phyloP scores from a whole-genome alignment of 1,139 yeast genomes.

The Saccharomyces hybrid region DNA sequence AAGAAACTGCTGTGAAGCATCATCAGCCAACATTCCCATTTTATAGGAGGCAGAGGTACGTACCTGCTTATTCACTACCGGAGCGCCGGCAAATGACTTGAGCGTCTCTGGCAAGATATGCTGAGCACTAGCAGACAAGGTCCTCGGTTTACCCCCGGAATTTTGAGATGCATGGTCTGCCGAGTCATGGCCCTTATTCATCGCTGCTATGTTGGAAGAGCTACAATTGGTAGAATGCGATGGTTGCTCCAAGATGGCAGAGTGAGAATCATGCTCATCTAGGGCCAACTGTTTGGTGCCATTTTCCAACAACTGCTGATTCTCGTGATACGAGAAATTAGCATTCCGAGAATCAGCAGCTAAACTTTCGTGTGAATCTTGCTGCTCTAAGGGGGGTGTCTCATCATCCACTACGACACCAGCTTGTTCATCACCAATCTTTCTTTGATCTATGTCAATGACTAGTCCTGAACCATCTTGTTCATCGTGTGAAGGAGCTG shows the following conservation, averaged over 20 bases:
- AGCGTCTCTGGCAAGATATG: constrained; percentile 27
- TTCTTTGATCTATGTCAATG: constrained; percentile 6
- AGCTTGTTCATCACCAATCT: constrained; percentile 3
- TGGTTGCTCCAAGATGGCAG: constrained; percentile 17
- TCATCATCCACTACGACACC: constrained; percentile 3
- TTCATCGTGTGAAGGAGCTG: constrained; percentile 6
- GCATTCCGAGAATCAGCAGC: constrained; percentile 13
- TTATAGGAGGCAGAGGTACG: constrained; percentile 31
- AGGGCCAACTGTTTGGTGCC: constrained; percentile 29
- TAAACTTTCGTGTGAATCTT: neutral
- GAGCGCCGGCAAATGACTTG: constrained; percentile 8
- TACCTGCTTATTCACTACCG: constrained; percentile 8
- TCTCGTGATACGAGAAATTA: constrained; percentile 31
- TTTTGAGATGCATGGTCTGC: neutral
- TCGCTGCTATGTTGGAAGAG: neutral
- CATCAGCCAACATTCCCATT: constrained; percentile 53
- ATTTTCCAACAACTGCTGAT: constrained; percentile 26
- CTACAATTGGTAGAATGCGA: constrained; percentile 1
- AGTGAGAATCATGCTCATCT: constrained; percentile 13
- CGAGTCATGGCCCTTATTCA: neutral
- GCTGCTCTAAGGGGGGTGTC: neutral
- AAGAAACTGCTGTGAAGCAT: constrained; percentile 51
- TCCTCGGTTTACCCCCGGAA: constrained; percentile 11
- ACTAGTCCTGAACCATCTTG: constrained; percentile 13
- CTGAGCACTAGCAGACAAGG: constrained; percentile 27